Evolutionary conservation across 176 grass and related monocot genomes (phyloP).

Genomic region (Cocos nucifera): DNA sequence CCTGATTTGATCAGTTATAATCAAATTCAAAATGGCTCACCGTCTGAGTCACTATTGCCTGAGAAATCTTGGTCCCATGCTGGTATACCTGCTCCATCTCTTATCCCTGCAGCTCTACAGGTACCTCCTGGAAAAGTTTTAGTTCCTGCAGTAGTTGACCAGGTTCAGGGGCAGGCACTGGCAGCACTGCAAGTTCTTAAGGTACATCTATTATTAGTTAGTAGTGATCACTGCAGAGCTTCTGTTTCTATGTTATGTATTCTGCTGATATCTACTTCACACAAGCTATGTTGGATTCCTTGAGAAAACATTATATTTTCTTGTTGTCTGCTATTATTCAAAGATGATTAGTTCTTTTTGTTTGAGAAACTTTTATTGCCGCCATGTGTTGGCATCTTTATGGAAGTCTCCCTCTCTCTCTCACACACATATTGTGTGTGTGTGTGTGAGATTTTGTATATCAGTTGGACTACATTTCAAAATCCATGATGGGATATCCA

Average conservation of each 20-base stretch:
- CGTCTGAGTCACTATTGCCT: constrained; percentile 13
- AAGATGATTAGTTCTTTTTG: no score
- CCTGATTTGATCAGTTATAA: constrained; percentile 6
- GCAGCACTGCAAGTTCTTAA: constrained; percentile 72
- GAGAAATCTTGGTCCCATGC: constrained; percentile 37
- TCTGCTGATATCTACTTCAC: not conserved
- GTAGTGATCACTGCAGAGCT: not conserved
- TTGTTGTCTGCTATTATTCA: no score
- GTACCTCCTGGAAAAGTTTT: constrained; percentile 59
- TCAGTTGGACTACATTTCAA: no score
- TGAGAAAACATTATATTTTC: no score
- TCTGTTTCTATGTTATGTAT: constrained; percentile 2
- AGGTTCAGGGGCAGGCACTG: constrained; percentile 54
- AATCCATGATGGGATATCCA: no score
- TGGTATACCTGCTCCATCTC: constrained; percentile 68
- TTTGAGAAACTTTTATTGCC: no score
- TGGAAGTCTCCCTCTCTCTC: no score
- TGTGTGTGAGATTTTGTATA: no score
- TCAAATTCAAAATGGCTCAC: constrained; percentile 22
- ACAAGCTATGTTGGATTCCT: not conserved
- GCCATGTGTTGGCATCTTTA: no score
- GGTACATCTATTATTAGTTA: constrained; percentile 26
- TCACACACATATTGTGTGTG: no score
- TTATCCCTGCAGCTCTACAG: constrained; percentile 47
- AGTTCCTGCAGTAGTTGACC: constrained; percentile 65